phyloP scores from a whole-genome alignment of 169 alveolate genomes.

The Plasmodium inui region DNA sequence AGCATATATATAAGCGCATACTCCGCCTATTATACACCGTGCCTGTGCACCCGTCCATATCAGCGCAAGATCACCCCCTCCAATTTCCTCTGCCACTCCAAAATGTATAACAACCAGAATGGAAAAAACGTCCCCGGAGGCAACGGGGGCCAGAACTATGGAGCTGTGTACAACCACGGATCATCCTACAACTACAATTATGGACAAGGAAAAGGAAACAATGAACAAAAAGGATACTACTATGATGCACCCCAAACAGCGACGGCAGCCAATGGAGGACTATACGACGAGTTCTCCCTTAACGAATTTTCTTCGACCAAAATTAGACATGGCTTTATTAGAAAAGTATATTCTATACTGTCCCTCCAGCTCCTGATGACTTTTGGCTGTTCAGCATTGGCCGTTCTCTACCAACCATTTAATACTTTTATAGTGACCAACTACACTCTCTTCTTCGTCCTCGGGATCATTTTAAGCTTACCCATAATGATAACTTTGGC shows the following conservation, averaged over 20 bases:
- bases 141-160: conserved; percentile 27
- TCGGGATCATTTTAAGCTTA: conserved; percentile 67
- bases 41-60: neutral
- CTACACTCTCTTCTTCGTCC: conserved; percentile 60
- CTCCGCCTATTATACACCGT: neutral
- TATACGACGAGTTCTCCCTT: conserved; percentile 54
- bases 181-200: neutral
- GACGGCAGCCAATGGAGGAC: conserved; percentile 52
- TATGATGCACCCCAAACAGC: conserved; percentile 20
- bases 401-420: conserved; percentile 72
- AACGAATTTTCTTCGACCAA: conserved; percentile 80
- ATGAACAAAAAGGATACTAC: conserved; percentile 40
- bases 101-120: neutral
- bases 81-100: neutral
- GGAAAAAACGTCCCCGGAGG: neutral
- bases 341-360: conserved; percentile 87
- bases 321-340: conserved; percentile 88
- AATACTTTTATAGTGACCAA: conserved; percentile 46
- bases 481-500: conserved; percentile 69
- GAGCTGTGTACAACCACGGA: conserved; percentile 67
- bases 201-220: conserved; percentile 15
- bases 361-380: conserved; percentile 84
- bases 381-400: conserved; percentile 70
- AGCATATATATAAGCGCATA: neutral
- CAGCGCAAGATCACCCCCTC: no score